Evolutionary conservation across 371 early-diverging fungal genomes (phyloP).

Genomic region (Chytridiales sp.): DNA sequence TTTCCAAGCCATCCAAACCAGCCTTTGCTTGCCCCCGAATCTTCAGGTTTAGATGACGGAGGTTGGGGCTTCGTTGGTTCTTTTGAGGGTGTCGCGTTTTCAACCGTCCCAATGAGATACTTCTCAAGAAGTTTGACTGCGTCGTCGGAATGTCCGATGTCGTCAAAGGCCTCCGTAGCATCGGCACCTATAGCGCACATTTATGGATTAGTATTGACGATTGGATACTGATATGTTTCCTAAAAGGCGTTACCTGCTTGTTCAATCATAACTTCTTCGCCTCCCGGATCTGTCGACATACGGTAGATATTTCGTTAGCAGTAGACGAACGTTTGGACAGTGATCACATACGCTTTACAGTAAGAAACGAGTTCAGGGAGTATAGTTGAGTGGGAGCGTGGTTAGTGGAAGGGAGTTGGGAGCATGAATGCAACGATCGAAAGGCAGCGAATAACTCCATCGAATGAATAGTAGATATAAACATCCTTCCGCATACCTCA

Average conservation of each 20-base stretch:
- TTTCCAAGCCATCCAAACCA: too few relatives aligned
- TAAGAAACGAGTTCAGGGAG: too few relatives aligned
- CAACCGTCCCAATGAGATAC: slow-evolving; percentile 12
- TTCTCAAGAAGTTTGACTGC: slow-evolving; percentile 76
- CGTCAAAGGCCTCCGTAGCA: slow-evolving; percentile 90
- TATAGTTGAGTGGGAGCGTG: too few relatives aligned
- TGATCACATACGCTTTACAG: too few relatives aligned
- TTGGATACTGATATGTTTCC: background rate
- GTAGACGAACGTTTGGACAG: too few relatives aligned
- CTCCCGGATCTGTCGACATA: slow-evolving; percentile 44
- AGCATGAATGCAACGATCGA: background rate
- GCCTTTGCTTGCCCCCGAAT: too few relatives aligned
- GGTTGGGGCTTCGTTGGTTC: too few relatives aligned
- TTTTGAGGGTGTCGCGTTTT: too few relatives aligned
- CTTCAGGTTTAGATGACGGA: too few relatives aligned
- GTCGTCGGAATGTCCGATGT: slow-evolving; percentile 87
- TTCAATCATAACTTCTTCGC: slow-evolving; percentile 51
- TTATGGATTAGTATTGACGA: background rate
- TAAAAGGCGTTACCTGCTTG: slow-evolving; percentile 33
- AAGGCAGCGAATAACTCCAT: background rate
- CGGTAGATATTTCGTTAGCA: too few relatives aligned
- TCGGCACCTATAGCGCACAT: slow-evolving; percentile 61
- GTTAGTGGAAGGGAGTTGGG: too few relatives aligned
- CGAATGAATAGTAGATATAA: background rate
- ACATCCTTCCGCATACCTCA: slow-evolving; percentile 46